phyloP scores from a whole-genome alignment of 2,329 filamentous ascomycete genomes.

The Claviceps fusiformis region DNA sequence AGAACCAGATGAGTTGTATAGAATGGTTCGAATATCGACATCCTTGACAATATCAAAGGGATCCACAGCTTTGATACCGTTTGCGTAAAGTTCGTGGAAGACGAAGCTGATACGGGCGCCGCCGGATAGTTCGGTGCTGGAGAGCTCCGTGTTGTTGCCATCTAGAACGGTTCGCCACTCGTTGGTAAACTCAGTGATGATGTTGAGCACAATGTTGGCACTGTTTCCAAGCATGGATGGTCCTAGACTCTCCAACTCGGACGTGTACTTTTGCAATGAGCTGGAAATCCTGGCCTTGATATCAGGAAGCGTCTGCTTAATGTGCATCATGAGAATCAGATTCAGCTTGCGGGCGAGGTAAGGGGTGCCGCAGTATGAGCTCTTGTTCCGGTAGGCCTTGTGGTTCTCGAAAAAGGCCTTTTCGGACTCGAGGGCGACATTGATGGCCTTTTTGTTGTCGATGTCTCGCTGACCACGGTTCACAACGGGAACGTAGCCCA shows the following conservation, averaged over 20 bases:
- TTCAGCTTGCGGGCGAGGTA: constrained; percentile 96
- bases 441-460: constrained; percentile 93
- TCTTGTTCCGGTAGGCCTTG: constrained; percentile 97
- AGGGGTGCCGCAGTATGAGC: constrained; percentile 93
- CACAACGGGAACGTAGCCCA: constrained; percentile 95
- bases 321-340: constrained; percentile 99
- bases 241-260: constrained; percentile 70
- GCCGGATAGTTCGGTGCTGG: constrained; percentile 84
- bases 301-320: constrained; percentile 96
- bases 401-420: constrained; percentile 97
- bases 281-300: constrained; percentile 96
- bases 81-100: constrained; percentile 96
- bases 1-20: constrained; percentile 98
- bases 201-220: constrained; percentile 91
- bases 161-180: constrained; percentile 95
- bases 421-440: constrained; percentile 80
- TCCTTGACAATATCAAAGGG: constrained; percentile 97
- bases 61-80: constrained; percentile 94
- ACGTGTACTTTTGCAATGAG: constrained; percentile 80
- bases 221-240: constrained; percentile 94
- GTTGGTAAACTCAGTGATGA: constrained; percentile 97
- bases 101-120: constrained; percentile 98
- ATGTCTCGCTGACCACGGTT: constrained; percentile 97
- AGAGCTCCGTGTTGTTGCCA: constrained; percentile 92
- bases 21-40: constrained; percentile 87